Evolutionary conservation across 1,284 basidiomycete genomes (phyloP).

Genomic region (Somion occarium): DNA sequence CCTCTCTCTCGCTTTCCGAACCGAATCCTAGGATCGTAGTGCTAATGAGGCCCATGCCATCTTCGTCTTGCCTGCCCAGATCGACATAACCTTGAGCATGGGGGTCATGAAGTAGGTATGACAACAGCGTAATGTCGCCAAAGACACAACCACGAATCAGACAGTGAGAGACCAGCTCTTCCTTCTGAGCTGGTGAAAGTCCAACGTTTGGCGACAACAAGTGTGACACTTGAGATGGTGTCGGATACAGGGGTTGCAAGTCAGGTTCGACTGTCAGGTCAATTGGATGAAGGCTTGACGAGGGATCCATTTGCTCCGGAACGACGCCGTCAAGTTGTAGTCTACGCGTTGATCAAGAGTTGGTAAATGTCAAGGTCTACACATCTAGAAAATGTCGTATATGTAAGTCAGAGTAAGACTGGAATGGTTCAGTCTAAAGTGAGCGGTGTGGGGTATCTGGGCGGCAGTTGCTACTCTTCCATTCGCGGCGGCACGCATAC

Average conservation of each 20-base stretch:
- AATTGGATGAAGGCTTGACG: slow-evolving; percentile 25
- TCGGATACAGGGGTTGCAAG: slow-evolving; percentile 71
- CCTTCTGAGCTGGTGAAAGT: slow-evolving; percentile 60
- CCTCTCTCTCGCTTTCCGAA: slow-evolving; percentile 72
- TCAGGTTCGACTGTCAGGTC: slow-evolving; percentile 70
- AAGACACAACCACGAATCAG: slow-evolving; percentile 70
- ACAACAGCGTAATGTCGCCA: slow-evolving; percentile 65
- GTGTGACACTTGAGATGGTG: slow-evolving; percentile 52
- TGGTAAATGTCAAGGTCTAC: background rate
- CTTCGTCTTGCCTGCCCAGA: slow-evolving; percentile 71
- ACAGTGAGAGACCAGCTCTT: slow-evolving; percentile 65
- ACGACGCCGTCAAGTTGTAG: background rate
- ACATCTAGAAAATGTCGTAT: slow-evolving; percentile 1
- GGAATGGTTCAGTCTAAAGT: too few species aligned
- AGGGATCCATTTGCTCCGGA: slow-evolving; percentile 19
- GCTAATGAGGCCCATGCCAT: slow-evolving; percentile 76
- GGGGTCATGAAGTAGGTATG: slow-evolving; percentile 67
- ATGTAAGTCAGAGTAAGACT: background rate
- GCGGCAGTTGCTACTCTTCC: background rate
- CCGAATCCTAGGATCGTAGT: slow-evolving; percentile 82
- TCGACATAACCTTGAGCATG: slow-evolving; percentile 68
- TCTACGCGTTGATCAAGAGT: background rate
- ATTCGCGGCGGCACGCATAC: background rate
- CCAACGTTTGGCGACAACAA: slow-evolving; percentile 64
- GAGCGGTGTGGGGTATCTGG: slow-evolving; percentile 1